These are phyloP conservation scores for Xerocomellus dryophilus DNA, from an alignment of 768 basidiomycete genomes.

Conservation along the genomic window DNA sequence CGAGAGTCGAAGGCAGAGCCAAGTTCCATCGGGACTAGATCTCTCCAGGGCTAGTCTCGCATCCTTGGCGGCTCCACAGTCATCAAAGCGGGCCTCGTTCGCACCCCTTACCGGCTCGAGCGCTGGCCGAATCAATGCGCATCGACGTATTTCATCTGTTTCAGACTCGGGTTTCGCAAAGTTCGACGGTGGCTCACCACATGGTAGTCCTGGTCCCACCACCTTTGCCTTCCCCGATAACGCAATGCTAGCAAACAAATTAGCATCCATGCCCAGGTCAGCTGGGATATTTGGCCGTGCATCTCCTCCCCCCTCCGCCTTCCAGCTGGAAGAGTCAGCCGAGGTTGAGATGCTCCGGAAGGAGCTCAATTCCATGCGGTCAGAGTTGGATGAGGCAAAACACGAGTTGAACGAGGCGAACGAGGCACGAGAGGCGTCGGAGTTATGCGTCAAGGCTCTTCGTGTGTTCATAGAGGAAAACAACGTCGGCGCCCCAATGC, in stretches of 20 bases:
- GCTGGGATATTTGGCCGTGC: constrained; percentile 54
- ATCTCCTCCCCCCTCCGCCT: constrained; percentile 43
- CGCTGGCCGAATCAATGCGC: constrained; percentile 44
- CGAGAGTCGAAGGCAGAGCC: constrained; percentile 65
- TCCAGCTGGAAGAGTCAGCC: constrained; percentile 26
- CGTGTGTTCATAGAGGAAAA: constrained; percentile 80
- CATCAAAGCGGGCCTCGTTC: constrained; percentile 73
- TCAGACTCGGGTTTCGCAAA: constrained; percentile 53
- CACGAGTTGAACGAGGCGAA: constrained; percentile 71
- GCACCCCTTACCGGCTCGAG: constrained; percentile 62
- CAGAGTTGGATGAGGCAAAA: constrained; percentile 60
- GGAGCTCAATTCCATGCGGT: constrained; percentile 54
- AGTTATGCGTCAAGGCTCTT: constrained; percentile 77
- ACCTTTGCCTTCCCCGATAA: constrained; percentile 36
- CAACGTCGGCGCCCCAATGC: constrained; percentile 47
- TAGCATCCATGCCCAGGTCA: constrained; percentile 33
- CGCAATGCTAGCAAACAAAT: constrained; percentile 15
- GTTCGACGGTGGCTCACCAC: constrained; percentile 32
- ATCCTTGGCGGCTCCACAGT: constrained; percentile 42
- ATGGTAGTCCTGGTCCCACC: constrained; percentile 35
- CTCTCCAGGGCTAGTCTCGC: constrained; percentile 47
- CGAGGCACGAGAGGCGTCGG: constrained; percentile 85
- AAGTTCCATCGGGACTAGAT: constrained; percentile 50
- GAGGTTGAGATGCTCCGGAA: constrained; percentile 59
- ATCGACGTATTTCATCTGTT: constrained; percentile 72